Percentiles rank a stretch among this genome's conserved stretches.
Conservation (phyloP, 805 yeast species). For the Saturnispora sanitii region DNA sequence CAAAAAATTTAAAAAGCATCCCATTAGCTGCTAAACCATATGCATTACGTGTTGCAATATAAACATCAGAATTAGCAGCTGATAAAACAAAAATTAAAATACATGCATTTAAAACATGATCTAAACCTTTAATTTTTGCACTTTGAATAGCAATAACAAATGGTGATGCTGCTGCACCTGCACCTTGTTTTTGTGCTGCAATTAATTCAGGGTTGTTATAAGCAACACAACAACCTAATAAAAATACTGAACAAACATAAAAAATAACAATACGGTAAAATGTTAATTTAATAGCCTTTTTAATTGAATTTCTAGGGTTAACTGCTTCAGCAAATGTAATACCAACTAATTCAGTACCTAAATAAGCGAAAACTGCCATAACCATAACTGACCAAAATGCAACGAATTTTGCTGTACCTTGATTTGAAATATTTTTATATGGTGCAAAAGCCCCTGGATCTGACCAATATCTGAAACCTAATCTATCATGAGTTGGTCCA, state of each 20-base stretch:
- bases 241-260: constrained; percentile 42
- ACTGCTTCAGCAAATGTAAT: constrained; percentile 39
- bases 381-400: constrained; percentile 45
- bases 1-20: constrained; percentile 60
- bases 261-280: constrained; percentile 45
- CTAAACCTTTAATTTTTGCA: constrained; percentile 55
- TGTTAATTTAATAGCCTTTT: constrained; percentile 43
- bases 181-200: constrained; percentile 35
- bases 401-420: constrained; percentile 22
- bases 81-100: constrained; percentile 70
- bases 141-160: constrained; percentile 72
- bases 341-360: constrained; percentile 43
- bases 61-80: constrained; percentile 72
- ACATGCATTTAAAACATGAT: constrained; percentile 69
- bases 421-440: constrained; percentile 32
- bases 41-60: constrained; percentile 66
- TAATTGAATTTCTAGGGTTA: constrained; percentile 40
- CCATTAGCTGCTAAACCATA: constrained; percentile 67
- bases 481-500: constrained; percentile 61
- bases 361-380: constrained; percentile 41
- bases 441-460: constrained; percentile 34
- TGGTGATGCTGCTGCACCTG: constrained; percentile 69
- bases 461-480: constrained; percentile 36
- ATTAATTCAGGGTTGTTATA: constrained; percentile 36
- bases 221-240: constrained; percentile 50